A percentile compares a stretch with the other conserved stretches of the same genome.
These are phyloP conservation scores for Globisporangium irregulare DNA, from an alignment of 352 stramenopile genomes.

Conservation along the genomic window DNA sequence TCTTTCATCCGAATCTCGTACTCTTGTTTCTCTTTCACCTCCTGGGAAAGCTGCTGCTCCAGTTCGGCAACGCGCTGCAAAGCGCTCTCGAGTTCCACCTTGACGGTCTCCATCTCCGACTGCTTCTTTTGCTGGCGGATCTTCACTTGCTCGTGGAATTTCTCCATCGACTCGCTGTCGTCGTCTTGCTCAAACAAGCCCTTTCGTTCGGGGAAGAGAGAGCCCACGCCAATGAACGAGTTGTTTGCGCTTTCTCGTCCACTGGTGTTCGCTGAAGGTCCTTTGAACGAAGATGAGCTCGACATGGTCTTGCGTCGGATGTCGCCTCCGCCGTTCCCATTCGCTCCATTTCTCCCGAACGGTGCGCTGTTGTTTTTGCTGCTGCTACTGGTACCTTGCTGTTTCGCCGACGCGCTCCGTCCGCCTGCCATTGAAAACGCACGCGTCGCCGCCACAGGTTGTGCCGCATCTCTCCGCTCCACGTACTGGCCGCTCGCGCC, in stretches of 20 bases:
- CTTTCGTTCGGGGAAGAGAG: conserved; percentile 34
- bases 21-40: conserved; percentile 58
- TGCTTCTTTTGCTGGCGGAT: conserved; percentile 68
- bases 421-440: conserved; percentile 11
- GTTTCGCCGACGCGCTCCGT: conserved; percentile 16
- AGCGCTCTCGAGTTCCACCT: conserved; percentile 38
- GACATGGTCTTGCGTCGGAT: conserved; percentile 14
- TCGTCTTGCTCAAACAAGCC: conserved; percentile 79
- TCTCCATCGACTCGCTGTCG: conserved; percentile 70
- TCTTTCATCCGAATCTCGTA: conserved; percentile 70
- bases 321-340: conserved; percentile 9
- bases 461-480: neutral
- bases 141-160: conserved; percentile 66
- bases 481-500: neutral
- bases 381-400: conserved; percentile 7
- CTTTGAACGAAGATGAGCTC: conserved; percentile 16
- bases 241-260: conserved; percentile 9
- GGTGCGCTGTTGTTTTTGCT: conserved; percentile 11
- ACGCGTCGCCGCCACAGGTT: neutral
- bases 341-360: conserved; percentile 2
- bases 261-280: neutral
- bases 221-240: conserved; percentile 15
- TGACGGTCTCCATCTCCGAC: conserved; percentile 52
- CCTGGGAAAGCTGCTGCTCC: conserved; percentile 29
- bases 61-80: conserved; percentile 29